Evolutionary conservation across 495 filamentous ascomycete genomes (phyloP).

Genomic region (Pseudevernia furfuracea): DNA sequence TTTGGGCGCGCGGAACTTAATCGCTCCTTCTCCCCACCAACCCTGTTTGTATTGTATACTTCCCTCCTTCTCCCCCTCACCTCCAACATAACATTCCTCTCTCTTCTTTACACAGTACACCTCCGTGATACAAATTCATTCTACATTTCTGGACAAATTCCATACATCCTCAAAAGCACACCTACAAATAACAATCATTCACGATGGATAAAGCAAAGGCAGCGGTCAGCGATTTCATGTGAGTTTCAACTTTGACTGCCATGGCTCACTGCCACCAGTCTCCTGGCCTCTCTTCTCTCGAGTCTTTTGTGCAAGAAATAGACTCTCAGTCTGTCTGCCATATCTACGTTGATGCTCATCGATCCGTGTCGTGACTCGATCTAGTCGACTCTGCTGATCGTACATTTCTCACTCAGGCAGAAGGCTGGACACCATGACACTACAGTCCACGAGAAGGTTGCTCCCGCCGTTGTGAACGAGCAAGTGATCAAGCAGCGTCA

Average conservation of each 20-base stretch:
- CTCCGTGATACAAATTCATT: background rate
- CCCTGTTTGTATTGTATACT: too few species aligned
- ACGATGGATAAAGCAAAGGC: slow-evolving; percentile 52
- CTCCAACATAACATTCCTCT: background rate
- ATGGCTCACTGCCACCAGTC: slow-evolving; percentile 23
- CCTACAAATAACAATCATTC: background rate
- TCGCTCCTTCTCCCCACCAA: too few species aligned
- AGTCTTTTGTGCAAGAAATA: slow-evolving; percentile 12
- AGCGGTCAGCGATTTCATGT: slow-evolving; percentile 46
- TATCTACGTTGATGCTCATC: background rate
- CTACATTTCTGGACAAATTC: background rate
- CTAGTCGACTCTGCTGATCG: background rate
- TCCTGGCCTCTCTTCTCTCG: slow-evolving; percentile 17
- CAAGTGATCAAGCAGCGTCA: slow-evolving; percentile 44
- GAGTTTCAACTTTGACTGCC: slow-evolving; percentile 19
- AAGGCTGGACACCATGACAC: slow-evolving; percentile 53
- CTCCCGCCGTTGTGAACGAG: slow-evolving; percentile 53
- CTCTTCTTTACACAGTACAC: too few species aligned
- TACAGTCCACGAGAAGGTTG: slow-evolving; percentile 53
- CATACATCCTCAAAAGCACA: background rate
- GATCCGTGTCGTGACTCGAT: background rate
- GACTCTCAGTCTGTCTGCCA: slow-evolving; percentile 21
- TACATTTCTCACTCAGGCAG: slow-evolving; percentile 25
- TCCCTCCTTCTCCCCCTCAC: background rate
- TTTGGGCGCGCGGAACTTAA: too few species aligned